Percentiles rank a stretch among this genome's conserved stretches.
phyloP scores from a whole-genome alignment of 805 yeast genomes.

The Kodamaea kaohsiungensis region DNA sequence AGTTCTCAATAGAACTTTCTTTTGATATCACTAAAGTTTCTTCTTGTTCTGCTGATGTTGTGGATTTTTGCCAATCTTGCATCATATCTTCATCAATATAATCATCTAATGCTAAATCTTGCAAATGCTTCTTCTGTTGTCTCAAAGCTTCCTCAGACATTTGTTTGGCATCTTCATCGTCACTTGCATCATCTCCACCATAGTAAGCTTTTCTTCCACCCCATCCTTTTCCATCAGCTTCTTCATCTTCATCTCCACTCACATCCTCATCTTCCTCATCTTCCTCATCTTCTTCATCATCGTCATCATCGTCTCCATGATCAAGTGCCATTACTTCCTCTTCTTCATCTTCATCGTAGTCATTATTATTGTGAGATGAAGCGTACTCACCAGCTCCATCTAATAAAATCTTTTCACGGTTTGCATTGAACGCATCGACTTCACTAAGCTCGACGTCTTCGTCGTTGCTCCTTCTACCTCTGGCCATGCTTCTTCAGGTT shows the following conservation, averaged over 20 bases:
- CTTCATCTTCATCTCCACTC: slow-evolving; percentile 30
- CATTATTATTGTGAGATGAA: slow-evolving; percentile 18
- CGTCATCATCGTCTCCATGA: slow-evolving; percentile 47
- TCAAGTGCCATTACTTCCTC: slow-evolving; percentile 50
- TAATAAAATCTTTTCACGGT: slow-evolving; percentile 55
- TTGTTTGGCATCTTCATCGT: slow-evolving; percentile 72
- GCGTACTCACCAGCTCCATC: slow-evolving; percentile 53
- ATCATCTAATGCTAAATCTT: slow-evolving; percentile 62
- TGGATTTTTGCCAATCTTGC: slow-evolving; percentile 75
- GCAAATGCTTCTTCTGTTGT: slow-evolving; percentile 72
- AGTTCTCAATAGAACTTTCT: slow-evolving; percentile 16
- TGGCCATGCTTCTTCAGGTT: slow-evolving; percentile 20
- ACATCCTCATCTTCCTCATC: slow-evolving; percentile 48
- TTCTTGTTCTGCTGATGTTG: slow-evolving; percentile 39
- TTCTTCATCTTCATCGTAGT: slow-evolving; percentile 45
- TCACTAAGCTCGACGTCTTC: slow-evolving; percentile 41
- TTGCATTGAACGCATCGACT: slow-evolving; percentile 66
- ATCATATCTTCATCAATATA: slow-evolving; percentile 68
- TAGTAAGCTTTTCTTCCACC: slow-evolving; percentile 52
- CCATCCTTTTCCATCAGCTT: slow-evolving; percentile 34
- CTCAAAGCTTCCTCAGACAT: slow-evolving; percentile 87
- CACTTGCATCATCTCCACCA: slow-evolving; percentile 62
- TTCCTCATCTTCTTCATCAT: slow-evolving; percentile 40
- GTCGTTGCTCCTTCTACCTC: slow-evolving; percentile 13
- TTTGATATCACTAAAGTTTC: slow-evolving; percentile 16